phyloP scores from a whole-genome alignment of 1,284 basidiomycete species.

The Apiotrichum akiyoshidainum region DNA sequence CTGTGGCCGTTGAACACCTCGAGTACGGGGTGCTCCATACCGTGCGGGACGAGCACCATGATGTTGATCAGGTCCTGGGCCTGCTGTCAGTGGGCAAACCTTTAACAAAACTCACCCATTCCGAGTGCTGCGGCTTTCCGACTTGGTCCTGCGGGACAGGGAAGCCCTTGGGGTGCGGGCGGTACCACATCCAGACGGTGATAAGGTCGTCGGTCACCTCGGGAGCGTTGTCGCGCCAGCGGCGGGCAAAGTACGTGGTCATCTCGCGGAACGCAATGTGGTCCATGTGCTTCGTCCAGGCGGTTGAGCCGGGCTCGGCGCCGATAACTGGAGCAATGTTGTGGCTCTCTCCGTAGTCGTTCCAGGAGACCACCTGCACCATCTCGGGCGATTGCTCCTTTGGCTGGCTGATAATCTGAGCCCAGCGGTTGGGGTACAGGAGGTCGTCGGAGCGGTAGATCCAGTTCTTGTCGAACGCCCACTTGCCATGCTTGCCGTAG shows the following conservation, averaged over 20 bases:
- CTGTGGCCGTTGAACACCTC: slow-evolving; percentile 23
- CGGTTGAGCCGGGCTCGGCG: slow-evolving; percentile 44
- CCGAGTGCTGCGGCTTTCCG: slow-evolving; percentile 36
- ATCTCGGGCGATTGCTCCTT: slow-evolving; percentile 34
- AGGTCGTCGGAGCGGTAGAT: slow-evolving; percentile 51
- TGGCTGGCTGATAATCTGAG: slow-evolving; percentile 33
- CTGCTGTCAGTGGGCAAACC: slow-evolving; percentile 20
- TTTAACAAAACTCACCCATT: slow-evolving; percentile 36
- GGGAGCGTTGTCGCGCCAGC: slow-evolving; percentile 31
- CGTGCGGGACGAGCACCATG: slow-evolving; percentile 25
- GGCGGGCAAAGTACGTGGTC: slow-evolving; percentile 34
- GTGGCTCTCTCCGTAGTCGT: slow-evolving; percentile 51
- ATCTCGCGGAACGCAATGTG: slow-evolving; percentile 48
- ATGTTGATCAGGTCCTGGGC: slow-evolving; percentile 48
- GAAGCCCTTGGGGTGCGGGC: slow-evolving; percentile 33
- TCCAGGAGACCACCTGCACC: slow-evolving; percentile 50
- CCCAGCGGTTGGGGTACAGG: slow-evolving; percentile 45
- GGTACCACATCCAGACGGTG: slow-evolving; percentile 43
- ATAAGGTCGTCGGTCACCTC: slow-evolving; percentile 16
- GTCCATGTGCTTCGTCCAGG: slow-evolving; percentile 45
- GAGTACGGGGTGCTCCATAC: slow-evolving; percentile 14
- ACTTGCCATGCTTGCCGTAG: slow-evolving; percentile 47
- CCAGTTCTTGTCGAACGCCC: slow-evolving; percentile 51
- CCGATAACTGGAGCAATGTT: slow-evolving; percentile 46
- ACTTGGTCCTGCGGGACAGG: slow-evolving; percentile 28